These are phyloP conservation scores for Lactarius pseudohatsudake DNA, from an alignment of 768 basidiomycete genomes.

Conservation along the genomic window DNA sequence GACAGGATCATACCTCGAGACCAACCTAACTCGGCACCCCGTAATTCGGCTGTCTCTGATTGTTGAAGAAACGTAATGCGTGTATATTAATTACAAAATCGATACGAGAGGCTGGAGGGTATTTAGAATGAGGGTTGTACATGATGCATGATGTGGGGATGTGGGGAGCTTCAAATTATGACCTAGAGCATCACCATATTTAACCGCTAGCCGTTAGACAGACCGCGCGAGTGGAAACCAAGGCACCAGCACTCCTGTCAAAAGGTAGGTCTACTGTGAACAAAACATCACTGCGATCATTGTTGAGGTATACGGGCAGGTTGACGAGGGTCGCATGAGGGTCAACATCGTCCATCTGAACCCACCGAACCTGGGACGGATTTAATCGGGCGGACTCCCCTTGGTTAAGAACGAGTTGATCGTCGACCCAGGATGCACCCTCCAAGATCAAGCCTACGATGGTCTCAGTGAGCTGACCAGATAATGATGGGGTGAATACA, in stretches of 20 bases:
- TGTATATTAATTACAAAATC: constrained; percentile 1
- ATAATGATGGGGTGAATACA: constrained; percentile 33
- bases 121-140: constrained; percentile 12
- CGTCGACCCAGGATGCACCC: constrained; percentile 75
- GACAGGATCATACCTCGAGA: not conserved
- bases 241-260: constrained; percentile 58
- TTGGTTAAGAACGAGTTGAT: constrained; percentile 76
- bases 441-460: constrained; percentile 76
- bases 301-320: constrained; percentile 91
- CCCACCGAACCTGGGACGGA: constrained; percentile 87
- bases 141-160: constrained; percentile 7
- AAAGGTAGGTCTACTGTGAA: constrained; percentile 88
- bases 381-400: constrained; percentile 77
- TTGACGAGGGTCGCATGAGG: constrained; percentile 54
- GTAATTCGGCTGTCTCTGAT: not conserved
- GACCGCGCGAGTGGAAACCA: constrained; percentile 85
- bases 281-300: constrained; percentile 83
- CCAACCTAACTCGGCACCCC: not conserved
- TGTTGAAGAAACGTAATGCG: not conserved
- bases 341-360: constrained; percentile 53
- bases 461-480: constrained; percentile 22
- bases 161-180: not conserved
- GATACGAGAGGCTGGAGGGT: constrained; percentile 7
- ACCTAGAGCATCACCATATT: not conserved
- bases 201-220: constrained; percentile 69